phyloP scores from a whole-genome alignment of 352 stramenopile species.

The Phytophthora sojae region DNA sequence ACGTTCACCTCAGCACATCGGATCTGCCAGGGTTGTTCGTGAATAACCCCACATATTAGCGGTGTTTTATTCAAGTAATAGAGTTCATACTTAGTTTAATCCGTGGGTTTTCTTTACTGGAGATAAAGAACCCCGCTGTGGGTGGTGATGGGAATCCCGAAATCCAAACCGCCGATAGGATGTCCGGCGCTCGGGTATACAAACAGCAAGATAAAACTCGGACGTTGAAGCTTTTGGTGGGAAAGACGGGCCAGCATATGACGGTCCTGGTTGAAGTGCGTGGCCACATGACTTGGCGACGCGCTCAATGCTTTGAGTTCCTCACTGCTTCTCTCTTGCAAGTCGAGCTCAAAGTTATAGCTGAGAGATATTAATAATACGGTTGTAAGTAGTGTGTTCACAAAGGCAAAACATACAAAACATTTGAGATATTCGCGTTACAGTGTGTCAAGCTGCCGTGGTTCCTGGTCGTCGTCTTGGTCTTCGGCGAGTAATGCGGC shows the following conservation, averaged over 20 bases:
- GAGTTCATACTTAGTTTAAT: neutral
- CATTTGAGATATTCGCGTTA: neutral
- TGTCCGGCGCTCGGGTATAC: constrained; percentile 8
- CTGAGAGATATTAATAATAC: neutral
- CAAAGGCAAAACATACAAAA: neutral
- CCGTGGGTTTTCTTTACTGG: neutral
- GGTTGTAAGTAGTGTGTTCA: neutral
- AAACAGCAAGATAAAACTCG: constrained; percentile 26
- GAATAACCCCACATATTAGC: neutral
- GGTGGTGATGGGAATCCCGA: constrained; percentile 22
- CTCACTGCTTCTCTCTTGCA: too few species aligned
- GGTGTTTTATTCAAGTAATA: neutral
- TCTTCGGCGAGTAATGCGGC: constrained; percentile 36
- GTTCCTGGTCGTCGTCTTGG: constrained; percentile 12
- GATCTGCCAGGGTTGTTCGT: neutral
- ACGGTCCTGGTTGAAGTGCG: neutral
- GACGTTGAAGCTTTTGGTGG: constrained; percentile 16
- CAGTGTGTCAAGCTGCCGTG: constrained; percentile 26
- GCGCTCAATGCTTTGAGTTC: neutral
- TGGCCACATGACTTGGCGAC: neutral
- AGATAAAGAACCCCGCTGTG: neutral
- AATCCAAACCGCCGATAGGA: constrained; percentile 41
- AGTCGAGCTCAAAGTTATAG: too few species aligned
- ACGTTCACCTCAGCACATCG: neutral
- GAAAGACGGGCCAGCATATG: constrained; percentile 8